A percentile compares a stretch with the other conserved stretches of the same genome.
Conservation (phyloP, 1,284 basidiomycete genomes). For the Cystobasidiaceae sp. region DNA sequence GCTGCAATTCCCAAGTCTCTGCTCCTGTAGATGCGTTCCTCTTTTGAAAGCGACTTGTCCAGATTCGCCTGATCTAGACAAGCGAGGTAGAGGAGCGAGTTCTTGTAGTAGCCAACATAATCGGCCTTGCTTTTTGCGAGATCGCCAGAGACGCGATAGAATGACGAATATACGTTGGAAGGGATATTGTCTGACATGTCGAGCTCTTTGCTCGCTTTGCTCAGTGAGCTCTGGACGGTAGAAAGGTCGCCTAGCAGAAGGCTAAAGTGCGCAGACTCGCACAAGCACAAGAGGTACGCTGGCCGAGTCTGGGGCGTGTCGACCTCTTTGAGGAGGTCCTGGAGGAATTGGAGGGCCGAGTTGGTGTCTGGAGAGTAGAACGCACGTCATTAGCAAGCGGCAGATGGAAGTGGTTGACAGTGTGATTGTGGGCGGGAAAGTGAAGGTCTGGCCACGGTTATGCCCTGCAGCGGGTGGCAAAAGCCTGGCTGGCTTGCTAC, state of each 20-base stretch:
- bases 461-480: too few species aligned
- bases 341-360: slow-evolving; percentile 68
- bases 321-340: slow-evolving; percentile 54
- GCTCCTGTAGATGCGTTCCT: slow-evolving; percentile 74
- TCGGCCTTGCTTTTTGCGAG: slow-evolving; percentile 97
- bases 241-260: slow-evolving; percentile 76
- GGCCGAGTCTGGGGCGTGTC: slow-evolving; percentile 46
- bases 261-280: slow-evolving; percentile 48
- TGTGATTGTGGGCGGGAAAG: too few species aligned
- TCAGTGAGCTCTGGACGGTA: slow-evolving; percentile 83
- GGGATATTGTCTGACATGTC: slow-evolving; percentile 84
- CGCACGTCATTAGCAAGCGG: too few species aligned
- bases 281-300: slow-evolving; percentile 54
- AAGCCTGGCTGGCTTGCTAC: too few species aligned
- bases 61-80: slow-evolving; percentile 67
- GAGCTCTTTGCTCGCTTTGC: slow-evolving; percentile 71
- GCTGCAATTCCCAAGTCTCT: slow-evolving; percentile 92
- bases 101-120: slow-evolving; percentile 92
- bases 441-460: too few species aligned
- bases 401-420: too few species aligned
- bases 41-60: slow-evolving; percentile 67
- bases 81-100: slow-evolving; percentile 93
- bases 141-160: slow-evolving; percentile 90
- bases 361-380: background rate
- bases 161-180: slow-evolving; percentile 81